phyloP scores from a whole-genome alignment of 768 basidiomycete genomes.

The Leccinellum rugosiceps region DNA sequence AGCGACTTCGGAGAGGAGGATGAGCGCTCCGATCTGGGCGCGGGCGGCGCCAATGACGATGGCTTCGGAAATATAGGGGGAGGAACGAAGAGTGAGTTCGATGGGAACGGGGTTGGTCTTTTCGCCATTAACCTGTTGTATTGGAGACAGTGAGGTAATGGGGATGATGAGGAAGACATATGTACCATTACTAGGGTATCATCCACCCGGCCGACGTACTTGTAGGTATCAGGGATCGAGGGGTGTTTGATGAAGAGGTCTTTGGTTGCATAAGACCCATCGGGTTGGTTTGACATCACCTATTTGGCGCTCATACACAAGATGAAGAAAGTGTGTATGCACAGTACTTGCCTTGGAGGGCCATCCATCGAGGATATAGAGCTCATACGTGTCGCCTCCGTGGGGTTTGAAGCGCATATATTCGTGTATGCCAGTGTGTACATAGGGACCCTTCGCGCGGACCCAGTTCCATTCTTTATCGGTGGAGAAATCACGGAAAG shows the following conservation, averaged over 20 bases:
- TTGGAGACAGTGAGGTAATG: conserved; percentile 22
- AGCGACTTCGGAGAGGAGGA: conserved; percentile 45
- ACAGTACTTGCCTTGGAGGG: conserved; percentile 38
- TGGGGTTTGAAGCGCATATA: conserved; percentile 42
- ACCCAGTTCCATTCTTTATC: conserved; percentile 60
- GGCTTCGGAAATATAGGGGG: conserved; percentile 34
- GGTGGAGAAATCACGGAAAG: conserved; percentile 42
- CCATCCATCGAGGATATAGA: conserved; percentile 51
- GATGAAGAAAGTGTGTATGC: neutral
- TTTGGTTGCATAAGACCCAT: conserved; percentile 53
- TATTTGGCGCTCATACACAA: conserved; percentile 1
- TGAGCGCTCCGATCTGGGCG: conserved; percentile 32
- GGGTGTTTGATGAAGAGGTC: conserved; percentile 54
- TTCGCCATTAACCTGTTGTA: conserved; percentile 40
- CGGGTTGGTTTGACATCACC: conserved; percentile 41
- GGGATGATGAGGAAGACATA: no score
- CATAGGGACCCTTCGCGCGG: conserved; percentile 28
- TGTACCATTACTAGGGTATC: conserved; percentile 48
- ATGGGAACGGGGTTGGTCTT: conserved; percentile 58
- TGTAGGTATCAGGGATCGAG: conserved; percentile 38
- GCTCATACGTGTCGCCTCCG: conserved; percentile 44
- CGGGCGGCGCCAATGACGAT: conserved; percentile 51
- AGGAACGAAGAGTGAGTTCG: conserved; percentile 46
- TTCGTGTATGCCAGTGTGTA: conserved; percentile 14
- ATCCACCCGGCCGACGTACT: conserved; percentile 52